Evolutionary conservation across 768 basidiomycete species (phyloP).

Genomic region (Crucibulum laeve): DNA sequence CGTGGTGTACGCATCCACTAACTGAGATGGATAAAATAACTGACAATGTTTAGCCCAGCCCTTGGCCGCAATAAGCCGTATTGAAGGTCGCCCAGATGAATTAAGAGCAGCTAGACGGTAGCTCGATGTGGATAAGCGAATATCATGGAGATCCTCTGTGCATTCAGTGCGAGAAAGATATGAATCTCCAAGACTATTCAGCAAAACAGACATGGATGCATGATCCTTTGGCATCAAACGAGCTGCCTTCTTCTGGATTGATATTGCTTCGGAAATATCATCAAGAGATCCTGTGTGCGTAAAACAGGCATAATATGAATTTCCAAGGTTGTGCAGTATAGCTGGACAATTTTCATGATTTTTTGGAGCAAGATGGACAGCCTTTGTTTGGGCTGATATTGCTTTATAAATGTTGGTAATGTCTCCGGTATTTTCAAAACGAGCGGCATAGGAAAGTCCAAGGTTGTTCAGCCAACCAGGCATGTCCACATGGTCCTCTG

Average conservation of each 20-base stretch:
- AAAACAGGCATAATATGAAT: background rate
- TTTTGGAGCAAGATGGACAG: background rate
- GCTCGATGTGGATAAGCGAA: slow-evolving; percentile 1
- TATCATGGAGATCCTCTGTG: slow-evolving; percentile 9
- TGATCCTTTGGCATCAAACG: slow-evolving; percentile 9
- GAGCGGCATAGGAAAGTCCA: slow-evolving; percentile 1
- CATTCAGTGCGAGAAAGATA: background rate
- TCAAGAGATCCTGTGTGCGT: background rate
- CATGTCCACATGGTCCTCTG: background rate
- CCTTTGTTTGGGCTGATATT: slow-evolving; percentile 1
- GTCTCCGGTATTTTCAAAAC: slow-evolving; percentile 2
- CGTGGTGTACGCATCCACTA: slow-evolving; percentile 8
- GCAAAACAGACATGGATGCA: background rate
- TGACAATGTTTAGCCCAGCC: slow-evolving; percentile 2
- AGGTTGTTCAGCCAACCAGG: slow-evolving; percentile 4
- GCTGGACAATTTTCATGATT: background rate
- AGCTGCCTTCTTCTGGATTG: slow-evolving; percentile 1
- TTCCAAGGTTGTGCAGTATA: background rate
- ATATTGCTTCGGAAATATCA: background rate
- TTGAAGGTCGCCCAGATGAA: background rate
- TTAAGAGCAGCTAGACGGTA: slow-evolving; percentile 1
- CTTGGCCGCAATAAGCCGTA: background rate
- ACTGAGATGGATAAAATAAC: background rate
- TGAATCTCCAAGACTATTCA: slow-evolving; percentile 5
- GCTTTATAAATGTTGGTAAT: background rate